Evolutionary conservation across 2,329 filamentous ascomycete species (phyloP).

Genomic region (Herpotrichia juniperi): DNA sequence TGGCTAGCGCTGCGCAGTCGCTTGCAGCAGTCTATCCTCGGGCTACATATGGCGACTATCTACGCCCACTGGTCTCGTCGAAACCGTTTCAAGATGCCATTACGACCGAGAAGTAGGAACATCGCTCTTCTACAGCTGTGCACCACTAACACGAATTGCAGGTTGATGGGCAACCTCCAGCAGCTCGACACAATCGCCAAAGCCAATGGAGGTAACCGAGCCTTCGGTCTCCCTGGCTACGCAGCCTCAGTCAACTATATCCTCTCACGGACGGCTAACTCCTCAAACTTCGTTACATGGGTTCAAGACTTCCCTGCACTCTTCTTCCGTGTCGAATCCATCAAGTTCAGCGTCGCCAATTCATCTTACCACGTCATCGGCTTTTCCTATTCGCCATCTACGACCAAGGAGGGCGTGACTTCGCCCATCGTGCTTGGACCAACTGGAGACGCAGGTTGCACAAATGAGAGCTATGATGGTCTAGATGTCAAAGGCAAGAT

Average conservation of each 20-base stretch:
- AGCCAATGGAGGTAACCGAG: conserved; percentile 64
- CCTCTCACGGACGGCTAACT: conserved; percentile 55
- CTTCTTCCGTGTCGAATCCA: conserved; percentile 50
- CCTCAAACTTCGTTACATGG: conserved; percentile 48
- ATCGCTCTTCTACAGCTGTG: background rate
- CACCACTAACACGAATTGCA: background rate
- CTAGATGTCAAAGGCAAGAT: conserved; percentile 50
- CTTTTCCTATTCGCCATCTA: conserved; percentile 57
- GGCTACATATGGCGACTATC: conserved; percentile 25
- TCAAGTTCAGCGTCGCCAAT: conserved; percentile 47
- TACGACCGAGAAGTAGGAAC: conserved; percentile 44
- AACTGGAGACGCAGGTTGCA: conserved; percentile 48
- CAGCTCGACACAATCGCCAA: conserved; percentile 61
- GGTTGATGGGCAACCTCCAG: conserved; percentile 61
- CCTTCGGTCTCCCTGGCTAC: conserved; percentile 65
- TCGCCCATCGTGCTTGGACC: conserved; percentile 49
- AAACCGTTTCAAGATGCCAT: conserved; percentile 49
- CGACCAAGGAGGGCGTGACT: conserved; percentile 52
- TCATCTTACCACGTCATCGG: conserved; percentile 48
- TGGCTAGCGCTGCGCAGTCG: conserved; percentile 31
- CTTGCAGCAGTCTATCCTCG: conserved; percentile 28
- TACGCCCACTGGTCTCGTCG: conserved; percentile 40
- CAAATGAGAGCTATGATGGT: conserved; percentile 42
- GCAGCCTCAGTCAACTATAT: conserved; percentile 64
- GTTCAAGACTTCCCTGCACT: conserved; percentile 57